Evolutionary conservation across 164 flowering plant species (phyloP).

Genomic region (Vitis rotundifolia): DNA sequence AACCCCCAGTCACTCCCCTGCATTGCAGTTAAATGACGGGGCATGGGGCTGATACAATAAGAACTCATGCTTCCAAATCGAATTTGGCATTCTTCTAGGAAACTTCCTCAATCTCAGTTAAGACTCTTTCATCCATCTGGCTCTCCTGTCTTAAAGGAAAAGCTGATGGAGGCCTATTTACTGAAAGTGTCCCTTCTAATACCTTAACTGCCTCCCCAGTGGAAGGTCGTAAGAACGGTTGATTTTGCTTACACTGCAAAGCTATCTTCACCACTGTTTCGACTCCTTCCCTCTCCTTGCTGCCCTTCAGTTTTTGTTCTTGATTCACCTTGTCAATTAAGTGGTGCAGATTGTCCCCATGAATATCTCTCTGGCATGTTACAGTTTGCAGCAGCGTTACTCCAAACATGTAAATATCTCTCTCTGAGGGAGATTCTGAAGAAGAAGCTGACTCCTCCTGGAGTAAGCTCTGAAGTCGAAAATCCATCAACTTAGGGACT

Average conservation of each 20-base stretch:
- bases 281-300: conserved; percentile 26
- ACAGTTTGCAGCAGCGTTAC: conserved; percentile 42
- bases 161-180: conserved; percentile 41
- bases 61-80: too few species aligned
- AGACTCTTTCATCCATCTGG: too few species aligned
- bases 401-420: conserved; percentile 53
- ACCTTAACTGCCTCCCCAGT: conserved; percentile 51
- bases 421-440: conserved; percentile 42
- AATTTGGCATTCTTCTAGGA: too few species aligned
- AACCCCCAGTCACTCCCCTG: too few species aligned
- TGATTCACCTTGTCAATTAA: conserved; percentile 15
- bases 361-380: conserved; percentile 27
- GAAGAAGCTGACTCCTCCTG: conserved; percentile 28
- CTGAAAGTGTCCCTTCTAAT: conserved; percentile 54
- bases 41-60: too few species aligned
- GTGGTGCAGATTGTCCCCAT: conserved; percentile 18
- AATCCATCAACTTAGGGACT: conserved; percentile 48
- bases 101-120: too few species aligned
- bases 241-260: conserved; percentile 55
- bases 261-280: conserved; percentile 46
- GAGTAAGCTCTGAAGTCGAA: conserved; percentile 35
- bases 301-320: conserved; percentile 15
- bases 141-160: too few species aligned
- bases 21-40: too few species aligned
- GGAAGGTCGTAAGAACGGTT: conserved; percentile 55